Evolutionary conservation across 2,329 filamentous ascomycete genomes (phyloP).

Genomic region (Aureobasidium vineae): DNA sequence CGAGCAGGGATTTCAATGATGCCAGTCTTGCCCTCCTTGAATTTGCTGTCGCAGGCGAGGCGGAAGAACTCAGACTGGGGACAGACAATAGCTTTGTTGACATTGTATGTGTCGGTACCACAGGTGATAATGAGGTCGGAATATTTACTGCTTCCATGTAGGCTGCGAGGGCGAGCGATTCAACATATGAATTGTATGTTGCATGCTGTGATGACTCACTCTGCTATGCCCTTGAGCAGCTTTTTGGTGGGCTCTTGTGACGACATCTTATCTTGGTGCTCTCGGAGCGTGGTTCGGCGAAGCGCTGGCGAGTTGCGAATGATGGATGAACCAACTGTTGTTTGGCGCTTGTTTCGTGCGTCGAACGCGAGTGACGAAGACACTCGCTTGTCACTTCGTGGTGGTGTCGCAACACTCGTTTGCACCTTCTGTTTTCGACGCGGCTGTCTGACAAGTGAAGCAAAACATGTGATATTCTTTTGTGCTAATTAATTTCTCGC

Average conservation of each 20-base stretch:
- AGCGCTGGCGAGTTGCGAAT: too few species aligned
- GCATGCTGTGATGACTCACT: background rate
- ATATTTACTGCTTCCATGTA: slow-evolving; percentile 25
- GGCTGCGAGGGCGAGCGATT: background rate
- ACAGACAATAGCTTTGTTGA: slow-evolving; percentile 34
- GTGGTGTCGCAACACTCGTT: background rate
- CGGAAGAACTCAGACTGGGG: slow-evolving; percentile 32
- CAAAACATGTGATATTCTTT: too few species aligned
- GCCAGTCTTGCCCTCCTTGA: slow-evolving; percentile 19
- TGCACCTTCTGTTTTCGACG: background rate
- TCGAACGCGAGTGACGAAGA: too few species aligned
- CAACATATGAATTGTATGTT: background rate
- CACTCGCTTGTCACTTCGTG: background rate
- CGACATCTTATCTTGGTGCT: too few species aligned
- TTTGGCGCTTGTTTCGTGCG: too few species aligned
- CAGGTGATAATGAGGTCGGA: slow-evolving; percentile 33
- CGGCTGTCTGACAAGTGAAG: background rate
- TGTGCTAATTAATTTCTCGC: too few species aligned
- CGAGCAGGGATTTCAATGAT: background rate
- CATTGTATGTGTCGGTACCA: slow-evolving; percentile 29
- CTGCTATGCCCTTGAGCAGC: background rate
- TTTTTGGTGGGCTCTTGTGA: background rate
- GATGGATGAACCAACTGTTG: too few species aligned
- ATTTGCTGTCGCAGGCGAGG: slow-evolving; percentile 28
- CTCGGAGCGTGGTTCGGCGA: too few species aligned